Base-by-base conservation (phyloP, 768 basidiomycete species). In the Naganishia vishniacii region DNA sequence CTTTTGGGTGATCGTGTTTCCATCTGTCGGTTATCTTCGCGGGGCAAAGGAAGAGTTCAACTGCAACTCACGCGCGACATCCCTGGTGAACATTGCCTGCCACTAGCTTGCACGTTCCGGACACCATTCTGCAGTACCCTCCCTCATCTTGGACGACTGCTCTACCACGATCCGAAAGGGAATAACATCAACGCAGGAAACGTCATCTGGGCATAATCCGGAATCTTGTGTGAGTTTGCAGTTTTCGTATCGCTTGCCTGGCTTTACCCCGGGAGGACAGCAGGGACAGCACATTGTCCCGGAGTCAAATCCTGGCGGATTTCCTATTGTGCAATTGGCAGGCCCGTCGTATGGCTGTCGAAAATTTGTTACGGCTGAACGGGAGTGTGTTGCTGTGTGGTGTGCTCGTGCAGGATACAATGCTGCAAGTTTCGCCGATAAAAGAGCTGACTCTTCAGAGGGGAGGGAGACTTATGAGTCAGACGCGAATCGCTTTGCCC, bases 191-290 rank as follows among this genome's bases (percentile, higher is more conserved):
- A 56, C 20, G 53, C 34, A 56, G 53, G 48, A 56, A 56, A 56
- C 53, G 53, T 56, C 53, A 56, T 56, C 53, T 56, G 37, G 37
- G 37, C 20, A 56, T 34, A 56, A 37, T 32, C 40, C 25, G 49
- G 34, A 37, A 26, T 25, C 11, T 25, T 37, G 5, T 9, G 53
- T 56, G 53, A 56, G 53, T 51, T 2, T 12, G 16, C 20, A 11
- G 49, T n/a, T 25, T n/a, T 32, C 6, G 11, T 18, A 49, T 34
- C 23, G 11, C 15, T 20, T 18, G 15, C 32, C 12, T 32, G 20
- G 3, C n/a, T 16, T 31, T 28, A 3, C 11, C 32, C 48, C 13
- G 48, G 23, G 48, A 23, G 13, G 48, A 20, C 12, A 31, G 51
- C 51, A 12, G 37, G 37, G n/a, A n/a, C n/a, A n/a, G n/a, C n/a